These are phyloP conservation scores for Cordyceps tenuipes DNA, from an alignment of 2,329 filamentous ascomycete species.

Conservation along the genomic window DNA sequence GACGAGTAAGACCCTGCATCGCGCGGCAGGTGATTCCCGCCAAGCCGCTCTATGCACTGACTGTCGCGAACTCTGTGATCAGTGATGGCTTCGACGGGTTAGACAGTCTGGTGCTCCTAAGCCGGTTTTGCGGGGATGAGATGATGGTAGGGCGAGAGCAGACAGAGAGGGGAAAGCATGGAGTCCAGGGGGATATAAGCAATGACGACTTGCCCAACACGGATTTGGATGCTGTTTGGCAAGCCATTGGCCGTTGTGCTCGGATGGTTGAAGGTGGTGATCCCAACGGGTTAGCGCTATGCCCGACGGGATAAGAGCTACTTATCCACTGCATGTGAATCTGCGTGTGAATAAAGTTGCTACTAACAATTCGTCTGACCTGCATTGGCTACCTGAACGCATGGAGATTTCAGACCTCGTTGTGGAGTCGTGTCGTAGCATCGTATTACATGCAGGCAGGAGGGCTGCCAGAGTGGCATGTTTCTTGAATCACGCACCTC, in stretches of 20 bases:
- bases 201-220: not conserved
- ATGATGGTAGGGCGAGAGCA: not conserved
- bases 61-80: constrained; percentile 8
- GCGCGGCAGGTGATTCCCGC: constrained; percentile 8
- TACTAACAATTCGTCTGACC: constrained; percentile 9
- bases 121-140: not conserved
- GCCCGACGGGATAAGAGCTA: not conserved
- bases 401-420: not conserved
- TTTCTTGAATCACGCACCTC: not conserved
- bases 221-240: not conserved
- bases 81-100: not conserved
- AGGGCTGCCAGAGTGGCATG: not conserved
- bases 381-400: not conserved
- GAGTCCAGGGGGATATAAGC: constrained; percentile 6
- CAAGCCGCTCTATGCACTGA: constrained; percentile 7
- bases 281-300: constrained; percentile 2
- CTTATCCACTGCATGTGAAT: not conserved
- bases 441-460: not conserved
- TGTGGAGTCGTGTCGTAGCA: not conserved
- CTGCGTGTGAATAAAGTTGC: not conserved
- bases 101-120: not conserved
- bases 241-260: not conserved
- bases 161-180: not conserved
- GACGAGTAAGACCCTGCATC: constrained; percentile 14
- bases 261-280: constrained; percentile 1